Base-by-base conservation (phyloP, 495 filamentous ascomycete species). In the Aspergillus diversus region DNA sequence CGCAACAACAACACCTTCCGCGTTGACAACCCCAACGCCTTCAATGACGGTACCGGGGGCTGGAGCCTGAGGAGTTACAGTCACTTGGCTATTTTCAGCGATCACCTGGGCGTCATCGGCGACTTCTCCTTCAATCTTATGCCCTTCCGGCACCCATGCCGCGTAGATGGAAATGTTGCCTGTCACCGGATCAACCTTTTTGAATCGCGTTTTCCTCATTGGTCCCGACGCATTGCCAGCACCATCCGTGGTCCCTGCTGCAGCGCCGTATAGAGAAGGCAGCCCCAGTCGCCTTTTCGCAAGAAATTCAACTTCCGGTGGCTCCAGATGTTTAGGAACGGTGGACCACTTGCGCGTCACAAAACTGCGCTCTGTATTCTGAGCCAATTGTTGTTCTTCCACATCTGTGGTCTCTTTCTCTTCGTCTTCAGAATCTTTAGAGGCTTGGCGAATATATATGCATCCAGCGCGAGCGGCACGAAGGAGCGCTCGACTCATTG, bases 241-340 rank as follows among this genome's bases (percentile, higher is more conserved):
- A 39, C 74, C 78, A 12, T 83, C 81, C 7, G 75, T 72, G 51
- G 80, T 69, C 15, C 79, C 78, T 42, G 83, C 67, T 13, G 78
- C 52, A 16, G 73, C 75, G 4, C 79, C 80, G 65, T 87, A 85
- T 8, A 84, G 68, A 21, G 81, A 83, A 9, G 81, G 80, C 17
- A 91, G 74, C n/a, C 90, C 91, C 68, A 91, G 92, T 64, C 92
- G 86, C 53, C 93, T 81, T 75, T 97, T 96, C 0, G 93, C 95
- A 21, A 99, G 78, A 66, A 92, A 95, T 48, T 96, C 92, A 4
- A 87, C 76, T 48, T 91, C 88, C 0, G 89, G 80, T 7, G 84
- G 84, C 69, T 97, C 94, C 34, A 89, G 71, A 72, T 91, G 89
- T 46, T 90, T 87, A 0, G 94, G 86, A 33, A 96, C 79, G 55